A percentile compares a stretch with the other conserved stretches of the same genome.
Evolutionary conservation across 1,139 yeast species (phyloP).

Genomic region (Pichia sp.): DNA sequence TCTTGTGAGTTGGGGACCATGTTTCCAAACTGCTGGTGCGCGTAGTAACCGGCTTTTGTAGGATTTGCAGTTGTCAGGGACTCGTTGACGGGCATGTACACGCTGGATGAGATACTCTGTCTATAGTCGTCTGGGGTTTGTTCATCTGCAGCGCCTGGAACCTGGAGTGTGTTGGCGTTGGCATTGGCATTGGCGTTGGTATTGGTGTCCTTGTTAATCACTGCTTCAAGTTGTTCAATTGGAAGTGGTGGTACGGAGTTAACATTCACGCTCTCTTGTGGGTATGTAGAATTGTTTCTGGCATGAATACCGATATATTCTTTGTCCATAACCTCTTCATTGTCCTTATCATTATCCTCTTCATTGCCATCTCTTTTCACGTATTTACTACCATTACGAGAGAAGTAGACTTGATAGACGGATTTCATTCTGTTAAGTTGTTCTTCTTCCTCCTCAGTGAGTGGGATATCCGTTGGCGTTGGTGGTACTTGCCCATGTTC

Average conservation of each 20-base stretch:
- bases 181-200: too few relatives aligned
- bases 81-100: constrained; percentile 23
- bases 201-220: too few relatives aligned
- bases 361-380: neutral
- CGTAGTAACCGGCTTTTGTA: constrained; percentile 23
- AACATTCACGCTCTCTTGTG: neutral
- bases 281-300: neutral
- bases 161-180: neutral
- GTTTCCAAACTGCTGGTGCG: constrained; percentile 29
- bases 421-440: constrained; percentile 69
- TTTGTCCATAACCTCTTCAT: neutral
- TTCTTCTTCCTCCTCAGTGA: constrained; percentile 53
- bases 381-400: constrained; percentile 22
- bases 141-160: constrained; percentile 9
- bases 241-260: neutral
- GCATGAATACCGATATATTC: neutral
- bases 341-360: neutral
- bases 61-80: constrained; percentile 17
- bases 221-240: neutral
- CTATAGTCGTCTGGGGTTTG: constrained; percentile 9
- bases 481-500: too few relatives aligned
- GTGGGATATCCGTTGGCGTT: constrained; percentile 27
- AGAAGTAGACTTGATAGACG: constrained; percentile 68
- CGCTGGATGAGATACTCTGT: constrained; percentile 26
- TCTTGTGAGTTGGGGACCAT: constrained; percentile 14